Conservation (phyloP, 371 early-diverging fungal species). For the Saksenaea vasiformis region DNA sequence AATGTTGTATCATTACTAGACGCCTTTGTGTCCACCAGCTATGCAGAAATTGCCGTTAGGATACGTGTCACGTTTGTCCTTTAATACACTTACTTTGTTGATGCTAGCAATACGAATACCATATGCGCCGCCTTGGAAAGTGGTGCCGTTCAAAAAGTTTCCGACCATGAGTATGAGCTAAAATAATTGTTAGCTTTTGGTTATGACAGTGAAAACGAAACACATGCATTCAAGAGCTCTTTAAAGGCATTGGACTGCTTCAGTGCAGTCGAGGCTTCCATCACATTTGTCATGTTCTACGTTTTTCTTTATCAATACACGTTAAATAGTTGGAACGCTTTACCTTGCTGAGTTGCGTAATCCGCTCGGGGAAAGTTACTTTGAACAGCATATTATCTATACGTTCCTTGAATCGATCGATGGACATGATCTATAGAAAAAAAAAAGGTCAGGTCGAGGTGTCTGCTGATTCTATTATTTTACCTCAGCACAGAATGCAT, state of each 20-base stretch:
- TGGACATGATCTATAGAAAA: conserved; percentile 64
- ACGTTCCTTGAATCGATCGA: conserved; percentile 80
- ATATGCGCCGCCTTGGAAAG: conserved; percentile 88
- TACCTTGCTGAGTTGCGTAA: conserved; percentile 69
- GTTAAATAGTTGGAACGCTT: background rate
- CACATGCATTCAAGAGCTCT: conserved; percentile 55
- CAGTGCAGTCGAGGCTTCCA: conserved; percentile 58
- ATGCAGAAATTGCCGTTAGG: background rate
- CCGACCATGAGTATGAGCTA: conserved; percentile 86
- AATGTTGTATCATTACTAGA: conserved; percentile 70
- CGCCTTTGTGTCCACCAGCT: conserved; percentile 84
- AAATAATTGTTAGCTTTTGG: conserved; percentile 11
- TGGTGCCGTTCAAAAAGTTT: conserved; percentile 90
- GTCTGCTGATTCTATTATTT: conserved; percentile 15
- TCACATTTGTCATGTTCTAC: conserved; percentile 53
- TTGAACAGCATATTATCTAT: conserved; percentile 76
- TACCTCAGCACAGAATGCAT: conserved; percentile 83
- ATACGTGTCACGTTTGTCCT: background rate
- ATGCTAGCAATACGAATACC: conserved; percentile 90
- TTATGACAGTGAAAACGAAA: background rate
- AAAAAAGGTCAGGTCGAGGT: conserved; percentile 12
- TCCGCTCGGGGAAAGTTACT: conserved; percentile 72
- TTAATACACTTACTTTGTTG: conserved; percentile 60
- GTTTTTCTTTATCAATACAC: background rate
- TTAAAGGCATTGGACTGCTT: conserved; percentile 54